Evolutionary conservation across 176 grass and related monocot genomes (phyloP).

Genomic region (Dactylis glomerata): DNA sequence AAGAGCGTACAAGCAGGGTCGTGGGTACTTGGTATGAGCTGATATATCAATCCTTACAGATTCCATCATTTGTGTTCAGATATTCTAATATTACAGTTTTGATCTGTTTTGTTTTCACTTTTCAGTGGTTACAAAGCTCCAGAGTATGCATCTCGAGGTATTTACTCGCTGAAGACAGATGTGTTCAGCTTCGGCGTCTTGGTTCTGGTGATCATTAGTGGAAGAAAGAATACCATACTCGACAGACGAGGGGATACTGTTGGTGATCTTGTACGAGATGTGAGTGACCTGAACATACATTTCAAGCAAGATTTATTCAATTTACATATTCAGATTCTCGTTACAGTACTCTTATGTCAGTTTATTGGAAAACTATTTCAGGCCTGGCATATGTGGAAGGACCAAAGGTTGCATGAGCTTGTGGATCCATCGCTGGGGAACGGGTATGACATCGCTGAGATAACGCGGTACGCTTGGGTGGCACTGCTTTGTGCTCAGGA

Average conservation of each 20-base stretch:
- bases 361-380: conserved; percentile 16
- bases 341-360: background rate
- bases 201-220: conserved; percentile 39
- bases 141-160: conserved; percentile 35
- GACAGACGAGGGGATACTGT: conserved; percentile 28
- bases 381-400: conserved; percentile 47
- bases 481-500: conserved; percentile 54
- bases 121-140: conserved; percentile 51
- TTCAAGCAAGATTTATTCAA: background rate
- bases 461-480: conserved; percentile 23
- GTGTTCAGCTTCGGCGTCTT: conserved; percentile 54
- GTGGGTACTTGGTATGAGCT: conserved; percentile 37
- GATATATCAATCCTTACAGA: background rate
- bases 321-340: background rate
- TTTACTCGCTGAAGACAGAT: conserved; percentile 53
- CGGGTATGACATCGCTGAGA: background rate
- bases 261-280: conserved; percentile 42
- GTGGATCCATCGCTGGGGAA: conserved; percentile 30
- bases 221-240: conserved; percentile 32
- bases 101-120: background rate
- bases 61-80: background rate
- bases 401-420: conserved; percentile 27
- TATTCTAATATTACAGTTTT: background rate
- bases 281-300: conserved; percentile 17
- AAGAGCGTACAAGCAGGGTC: conserved; percentile 5